Evolutionary conservation across 75 land plant species (phyloP).

Genomic region (Isoetes taiwanensis): DNA sequence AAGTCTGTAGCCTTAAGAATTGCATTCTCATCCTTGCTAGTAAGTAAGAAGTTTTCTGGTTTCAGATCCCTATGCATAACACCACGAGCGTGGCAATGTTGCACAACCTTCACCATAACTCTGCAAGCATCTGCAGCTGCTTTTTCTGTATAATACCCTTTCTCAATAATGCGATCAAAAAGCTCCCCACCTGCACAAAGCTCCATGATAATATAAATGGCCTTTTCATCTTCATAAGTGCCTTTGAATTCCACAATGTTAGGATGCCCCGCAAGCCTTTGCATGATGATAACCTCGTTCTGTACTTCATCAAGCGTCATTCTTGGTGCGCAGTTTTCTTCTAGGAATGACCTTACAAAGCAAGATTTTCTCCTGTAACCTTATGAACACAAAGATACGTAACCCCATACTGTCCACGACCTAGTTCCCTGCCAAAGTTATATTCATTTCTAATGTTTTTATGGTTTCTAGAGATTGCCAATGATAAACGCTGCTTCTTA

Average conservation of each 20-base stretch:
- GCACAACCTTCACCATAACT: neutral
- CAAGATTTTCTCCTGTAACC: slow-evolving; percentile 1
- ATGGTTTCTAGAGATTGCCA: neutral
- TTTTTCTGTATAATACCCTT: neutral
- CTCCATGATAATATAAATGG: neutral
- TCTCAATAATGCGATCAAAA: neutral
- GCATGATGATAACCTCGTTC: neutral
- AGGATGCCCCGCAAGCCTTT: neutral
- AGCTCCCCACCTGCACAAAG: slow-evolving; percentile 6
- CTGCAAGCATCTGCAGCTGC: neutral
- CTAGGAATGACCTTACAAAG: neutral
- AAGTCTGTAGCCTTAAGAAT: slow-evolving; percentile 1
- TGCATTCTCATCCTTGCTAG: neutral
- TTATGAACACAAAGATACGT: neutral
- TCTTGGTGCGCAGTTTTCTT: neutral
- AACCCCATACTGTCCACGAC: neutral
- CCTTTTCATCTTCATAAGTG: neutral
- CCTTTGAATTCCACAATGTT: slow-evolving; percentile 7
- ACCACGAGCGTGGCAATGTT: neutral
- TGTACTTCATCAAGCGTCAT: neutral
- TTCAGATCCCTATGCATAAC: neutral
- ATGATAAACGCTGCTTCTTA: neutral
- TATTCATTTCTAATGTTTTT: neutral
- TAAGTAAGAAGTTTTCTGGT: slow-evolving; percentile 1
- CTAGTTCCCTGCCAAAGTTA: neutral